These are phyloP conservation scores for Oidiodendron maius DNA, from an alignment of 495 filamentous ascomycete genomes.

Conservation along the genomic window DNA sequence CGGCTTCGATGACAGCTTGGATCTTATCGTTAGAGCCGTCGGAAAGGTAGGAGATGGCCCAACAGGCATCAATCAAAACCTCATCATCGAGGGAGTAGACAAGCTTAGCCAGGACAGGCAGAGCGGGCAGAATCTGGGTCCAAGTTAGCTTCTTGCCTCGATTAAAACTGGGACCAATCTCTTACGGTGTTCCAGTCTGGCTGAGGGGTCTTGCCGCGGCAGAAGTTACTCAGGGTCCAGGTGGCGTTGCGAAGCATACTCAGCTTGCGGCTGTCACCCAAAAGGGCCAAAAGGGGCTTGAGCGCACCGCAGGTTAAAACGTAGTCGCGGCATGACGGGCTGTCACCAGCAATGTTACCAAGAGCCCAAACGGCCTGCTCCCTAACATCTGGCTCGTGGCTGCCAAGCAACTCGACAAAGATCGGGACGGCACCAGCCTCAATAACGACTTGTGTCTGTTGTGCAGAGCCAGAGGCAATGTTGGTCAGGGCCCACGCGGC, in stretches of 20 bases:
- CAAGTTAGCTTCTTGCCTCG: conserved; percentile 13
- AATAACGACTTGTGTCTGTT: conserved; percentile 98
- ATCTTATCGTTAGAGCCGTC: conserved; percentile 99
- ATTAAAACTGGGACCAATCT: conserved; percentile 17
- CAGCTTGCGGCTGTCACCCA: conserved; percentile 96
- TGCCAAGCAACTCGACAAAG: conserved; percentile 91
- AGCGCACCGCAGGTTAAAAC: conserved; percentile 87
- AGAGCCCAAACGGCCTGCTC: conserved; percentile 99
- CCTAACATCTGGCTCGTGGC: conserved; percentile 95
- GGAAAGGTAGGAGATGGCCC: conserved; percentile 99
- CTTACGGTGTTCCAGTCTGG: conserved; percentile 94
- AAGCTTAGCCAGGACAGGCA: conserved; percentile 95
- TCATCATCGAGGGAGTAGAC: conserved; percentile 99
- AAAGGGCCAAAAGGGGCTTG: conserved; percentile 76
- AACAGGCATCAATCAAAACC: conserved; percentile 98
- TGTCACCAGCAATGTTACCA: conserved; percentile 98
- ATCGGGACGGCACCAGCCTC: conserved; percentile 98
- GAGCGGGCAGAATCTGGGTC: conserved; percentile 83
- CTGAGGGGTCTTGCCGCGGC: conserved; percentile 98
- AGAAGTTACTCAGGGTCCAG: conserved; percentile 99
- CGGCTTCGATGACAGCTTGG: conserved; percentile 97
- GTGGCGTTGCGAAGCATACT: conserved; percentile 99
- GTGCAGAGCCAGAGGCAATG: conserved; percentile 95
- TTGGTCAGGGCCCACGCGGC: conserved; percentile 99
- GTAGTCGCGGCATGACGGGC: conserved; percentile 93